A percentile compares a stretch with the other conserved stretches of the same genome.
Evolutionary conservation across 2,329 filamentous ascomycete genomes (phyloP).

Genomic region (Corynespora cassiicola): DNA sequence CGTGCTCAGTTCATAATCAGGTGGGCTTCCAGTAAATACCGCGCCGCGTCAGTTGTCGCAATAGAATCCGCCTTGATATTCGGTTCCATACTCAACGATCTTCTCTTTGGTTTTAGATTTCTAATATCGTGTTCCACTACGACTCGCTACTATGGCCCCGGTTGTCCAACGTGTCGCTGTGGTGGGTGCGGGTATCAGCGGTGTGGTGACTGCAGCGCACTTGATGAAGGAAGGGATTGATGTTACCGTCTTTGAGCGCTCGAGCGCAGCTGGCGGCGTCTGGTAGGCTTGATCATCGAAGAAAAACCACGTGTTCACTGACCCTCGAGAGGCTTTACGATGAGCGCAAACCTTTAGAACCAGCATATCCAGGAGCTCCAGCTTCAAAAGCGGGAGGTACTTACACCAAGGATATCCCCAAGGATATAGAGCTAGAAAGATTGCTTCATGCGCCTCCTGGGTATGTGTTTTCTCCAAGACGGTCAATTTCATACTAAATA

Average conservation of each 20-base stretch:
- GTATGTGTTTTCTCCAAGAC: conserved; percentile 26
- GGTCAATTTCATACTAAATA: conserved; percentile 1
- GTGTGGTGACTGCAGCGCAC: conserved; percentile 43
- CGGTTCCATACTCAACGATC: no score
- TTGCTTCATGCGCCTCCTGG: conserved; percentile 59
- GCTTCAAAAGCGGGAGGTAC: conserved; percentile 25
- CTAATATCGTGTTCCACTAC: no score
- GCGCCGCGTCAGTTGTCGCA: no score
- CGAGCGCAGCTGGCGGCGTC: conserved; percentile 59
- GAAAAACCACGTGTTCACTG: no score
- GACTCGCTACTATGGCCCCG: no score
- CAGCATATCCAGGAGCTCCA: conserved; percentile 50
- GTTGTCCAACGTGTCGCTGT: conserved; percentile 40
- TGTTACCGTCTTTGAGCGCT: conserved; percentile 63
- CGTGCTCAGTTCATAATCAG: no score
- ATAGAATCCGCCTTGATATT: no score
- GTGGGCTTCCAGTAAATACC: no score
- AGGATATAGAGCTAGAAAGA: conserved; percentile 17
- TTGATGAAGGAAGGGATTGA: conserved; percentile 46
- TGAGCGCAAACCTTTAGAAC: conserved; percentile 55
- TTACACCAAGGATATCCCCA: conserved; percentile 17
- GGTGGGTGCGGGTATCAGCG: conserved; percentile 46
- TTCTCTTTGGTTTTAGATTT: no score
- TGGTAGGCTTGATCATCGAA: conserved; percentile 51
- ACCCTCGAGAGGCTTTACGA: conserved; percentile 59